phyloP scores from a whole-genome alignment of 352 stramenopile genomes.

The Phytophthora meadii region DNA sequence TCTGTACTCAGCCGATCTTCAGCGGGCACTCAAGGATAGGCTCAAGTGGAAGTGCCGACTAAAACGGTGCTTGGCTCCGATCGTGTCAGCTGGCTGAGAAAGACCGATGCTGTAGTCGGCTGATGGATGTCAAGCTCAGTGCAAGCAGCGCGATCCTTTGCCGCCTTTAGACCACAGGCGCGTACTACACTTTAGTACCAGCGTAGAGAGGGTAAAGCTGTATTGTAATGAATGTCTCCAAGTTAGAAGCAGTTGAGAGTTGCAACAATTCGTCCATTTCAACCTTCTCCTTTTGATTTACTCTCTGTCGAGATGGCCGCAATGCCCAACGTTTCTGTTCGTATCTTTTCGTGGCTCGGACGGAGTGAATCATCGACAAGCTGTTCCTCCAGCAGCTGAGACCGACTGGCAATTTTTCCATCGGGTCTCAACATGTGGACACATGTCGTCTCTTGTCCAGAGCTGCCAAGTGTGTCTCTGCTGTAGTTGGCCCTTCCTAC shows the following conservation, averaged over 20 bases:
- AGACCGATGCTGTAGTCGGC: constrained; percentile 12
- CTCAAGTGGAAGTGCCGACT: constrained; percentile 17
- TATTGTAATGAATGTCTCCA: no score
- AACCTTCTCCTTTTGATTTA: constrained; percentile 7
- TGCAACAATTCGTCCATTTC: not conserved
- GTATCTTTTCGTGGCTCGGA: constrained; percentile 24
- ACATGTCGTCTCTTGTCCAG: constrained; percentile 4
- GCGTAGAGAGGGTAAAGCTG: no score
- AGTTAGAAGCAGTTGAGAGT: not conserved
- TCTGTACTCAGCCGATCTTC: constrained; percentile 17
- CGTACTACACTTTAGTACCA: no score
- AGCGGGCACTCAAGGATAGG: constrained; percentile 8
- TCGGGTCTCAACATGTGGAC: constrained; percentile 21
- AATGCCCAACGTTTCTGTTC: constrained; percentile 18
- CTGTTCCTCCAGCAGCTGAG: constrained; percentile 32
- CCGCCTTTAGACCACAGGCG: not conserved
- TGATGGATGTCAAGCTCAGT: constrained; percentile 21
- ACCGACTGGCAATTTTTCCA: constrained; percentile 30
- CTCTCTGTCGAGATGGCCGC: constrained; percentile 1
- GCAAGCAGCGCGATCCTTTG: not conserved
- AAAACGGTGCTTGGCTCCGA: constrained; percentile 15
- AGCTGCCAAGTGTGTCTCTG: constrained; percentile 14
- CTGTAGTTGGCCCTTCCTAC: constrained; percentile 11
- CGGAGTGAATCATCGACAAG: constrained; percentile 13
- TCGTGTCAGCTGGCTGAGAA: constrained; percentile 32